Conservation (phyloP, 345 rosid genomes). For the Bruguiera gymnorhiza region DNA sequence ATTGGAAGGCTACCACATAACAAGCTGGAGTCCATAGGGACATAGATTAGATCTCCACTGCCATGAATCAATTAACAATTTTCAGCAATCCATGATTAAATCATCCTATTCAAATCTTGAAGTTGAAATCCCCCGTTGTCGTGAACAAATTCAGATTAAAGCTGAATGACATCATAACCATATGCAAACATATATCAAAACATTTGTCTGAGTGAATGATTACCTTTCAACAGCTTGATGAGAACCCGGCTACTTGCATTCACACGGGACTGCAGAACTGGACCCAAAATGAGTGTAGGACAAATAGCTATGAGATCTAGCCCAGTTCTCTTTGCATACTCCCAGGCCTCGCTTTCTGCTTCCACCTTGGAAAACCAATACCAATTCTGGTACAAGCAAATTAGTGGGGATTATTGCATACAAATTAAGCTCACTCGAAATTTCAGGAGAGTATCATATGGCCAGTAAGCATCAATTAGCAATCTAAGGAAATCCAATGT, state of each 20-base stretch:
- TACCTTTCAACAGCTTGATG: conserved; percentile 61
- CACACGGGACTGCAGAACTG: conserved; percentile 48
- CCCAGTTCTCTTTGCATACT: conserved; percentile 47
- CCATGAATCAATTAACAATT: neutral
- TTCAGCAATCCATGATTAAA: neutral
- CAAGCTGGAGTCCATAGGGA: neutral
- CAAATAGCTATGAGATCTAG: conserved; percentile 55
- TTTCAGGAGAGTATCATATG: neutral
- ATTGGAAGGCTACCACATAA: neutral
- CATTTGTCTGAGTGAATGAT: neutral
- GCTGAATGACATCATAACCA: neutral
- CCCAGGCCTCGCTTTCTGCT: conserved; percentile 72
- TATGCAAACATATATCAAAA: neutral
- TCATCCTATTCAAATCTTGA: no score
- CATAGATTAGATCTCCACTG: neutral
- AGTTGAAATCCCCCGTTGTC: no score
- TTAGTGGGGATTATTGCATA: conserved; percentile 1
- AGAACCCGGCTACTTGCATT: conserved; percentile 55
- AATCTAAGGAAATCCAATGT: neutral
- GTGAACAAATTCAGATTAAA: no score
- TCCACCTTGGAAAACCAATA: conserved; percentile 63
- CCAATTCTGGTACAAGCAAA: conserved; percentile 51
- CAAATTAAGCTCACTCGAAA: neutral
- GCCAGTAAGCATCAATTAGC: neutral
- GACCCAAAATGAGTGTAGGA: conserved; percentile 55